Base-by-base conservation (phyloP, 495 filamentous ascomycete genomes). In the Penicillium roqueforti region DNA sequence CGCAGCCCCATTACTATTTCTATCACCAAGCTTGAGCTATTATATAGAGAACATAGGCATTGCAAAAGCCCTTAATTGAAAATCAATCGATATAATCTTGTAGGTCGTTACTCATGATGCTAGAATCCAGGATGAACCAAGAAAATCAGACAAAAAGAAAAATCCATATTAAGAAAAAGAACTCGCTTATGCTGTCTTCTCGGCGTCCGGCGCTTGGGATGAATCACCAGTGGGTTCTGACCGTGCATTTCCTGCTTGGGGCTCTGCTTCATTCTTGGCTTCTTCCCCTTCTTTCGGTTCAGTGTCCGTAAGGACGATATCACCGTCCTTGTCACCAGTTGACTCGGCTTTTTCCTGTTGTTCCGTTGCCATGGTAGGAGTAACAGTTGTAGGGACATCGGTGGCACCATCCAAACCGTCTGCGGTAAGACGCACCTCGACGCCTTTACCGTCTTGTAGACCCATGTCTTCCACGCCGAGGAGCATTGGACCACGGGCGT, bases 381-480 rank as follows among this genome's bases (percentile, higher is more conserved):
- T 56, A 22, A 56, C 57, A 10, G 59, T 51, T 20, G 53, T 29
- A 2, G 64, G 18, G n/a, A 22, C 38, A 55, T 50, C 28, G 26
- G 63, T 37, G 43, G 42, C n/a, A 51, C 53, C n/a, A n/a, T n/a
- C n/a, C n/a, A n/a, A n/a, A n/a, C n/a, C 41, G 39, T 61, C 44
- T 7, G 53, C 53, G 14, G 48, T 56, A 23, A 78, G 63, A 1
- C 61, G 63, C 70, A 78, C 66, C 49, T 78, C 69, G 7, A 78
- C 67, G 3, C 72, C 75, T 44, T 70, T 70, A n/a, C 75, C 72
- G 20, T 79, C 75, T 67, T 96, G 92, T 16, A 89, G 82, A 1
- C 93, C 93, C 64, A 87, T 84, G 63, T 98, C 93, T 61, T 91
- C 87, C 23, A 89, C 82, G 0, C 91, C 92, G 22, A 98, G 83